Evolutionary conservation across 2,329 filamentous ascomycete genomes (phyloP).

Genomic region (Cercospora sojina): DNA sequence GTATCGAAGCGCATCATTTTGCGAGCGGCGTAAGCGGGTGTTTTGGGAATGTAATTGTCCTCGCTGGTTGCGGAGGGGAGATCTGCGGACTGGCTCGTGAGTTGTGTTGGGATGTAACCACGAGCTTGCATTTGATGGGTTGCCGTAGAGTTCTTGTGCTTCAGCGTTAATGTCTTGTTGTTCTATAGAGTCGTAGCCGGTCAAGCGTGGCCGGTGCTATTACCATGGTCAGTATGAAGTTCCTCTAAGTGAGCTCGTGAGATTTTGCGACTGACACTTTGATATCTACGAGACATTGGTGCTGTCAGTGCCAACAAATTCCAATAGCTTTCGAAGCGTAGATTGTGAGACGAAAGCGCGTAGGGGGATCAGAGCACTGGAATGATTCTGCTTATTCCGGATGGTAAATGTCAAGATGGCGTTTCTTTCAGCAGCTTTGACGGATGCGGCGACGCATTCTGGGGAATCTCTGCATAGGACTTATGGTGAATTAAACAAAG

Average conservation of each 20-base stretch:
- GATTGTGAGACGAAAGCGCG: not conserved
- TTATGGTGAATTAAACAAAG: not conserved
- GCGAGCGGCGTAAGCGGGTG: not conserved
- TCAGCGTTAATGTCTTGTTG: not conserved
- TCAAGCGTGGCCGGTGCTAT: not conserved
- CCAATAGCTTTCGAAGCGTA: not conserved
- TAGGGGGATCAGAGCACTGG: not conserved
- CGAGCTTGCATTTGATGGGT: not conserved
- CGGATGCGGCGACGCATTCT: not conserved
- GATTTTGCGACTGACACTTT: not conserved
- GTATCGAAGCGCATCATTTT: not conserved
- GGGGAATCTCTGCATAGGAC: not conserved
- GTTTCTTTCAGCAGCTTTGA: not conserved
- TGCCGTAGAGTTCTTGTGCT: not conserved
- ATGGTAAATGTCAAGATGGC: not conserved
- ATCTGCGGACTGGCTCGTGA: not conserved
- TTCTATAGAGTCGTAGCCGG: not conserved
- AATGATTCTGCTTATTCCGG: not conserved
- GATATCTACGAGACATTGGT: not conserved
- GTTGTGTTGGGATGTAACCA: not conserved
- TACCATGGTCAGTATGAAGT: not conserved
- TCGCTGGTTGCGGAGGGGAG: not conserved
- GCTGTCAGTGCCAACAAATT: not conserved
- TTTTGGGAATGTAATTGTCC: not conserved
- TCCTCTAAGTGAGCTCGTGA: not conserved